These are phyloP conservation scores for Camellia granthamiana DNA, from an alignment of 148 eudicot species.

Conservation along the genomic window DNA sequence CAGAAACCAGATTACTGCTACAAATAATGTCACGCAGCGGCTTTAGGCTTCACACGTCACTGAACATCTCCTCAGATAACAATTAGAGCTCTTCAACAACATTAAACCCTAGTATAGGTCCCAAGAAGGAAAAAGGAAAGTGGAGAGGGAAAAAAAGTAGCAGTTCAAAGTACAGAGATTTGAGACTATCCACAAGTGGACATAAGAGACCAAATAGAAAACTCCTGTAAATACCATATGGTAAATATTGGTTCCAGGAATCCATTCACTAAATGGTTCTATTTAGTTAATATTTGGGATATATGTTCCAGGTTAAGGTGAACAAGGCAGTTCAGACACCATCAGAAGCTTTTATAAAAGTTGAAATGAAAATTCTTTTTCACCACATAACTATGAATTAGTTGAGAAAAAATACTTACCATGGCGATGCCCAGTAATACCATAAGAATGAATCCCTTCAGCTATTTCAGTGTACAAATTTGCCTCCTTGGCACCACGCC, in stretches of 20 bases:
- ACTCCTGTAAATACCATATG: neutral
- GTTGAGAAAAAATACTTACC: slow-evolving; percentile 43
- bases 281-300: neutral
- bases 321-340: neutral
- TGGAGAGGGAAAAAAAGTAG: neutral
- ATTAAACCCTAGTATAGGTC: neutral
- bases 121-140: neutral
- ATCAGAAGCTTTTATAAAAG: neutral
- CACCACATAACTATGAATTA: neutral
- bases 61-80: neutral
- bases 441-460: slow-evolving; percentile 94
- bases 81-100: neutral
- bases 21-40: neutral
- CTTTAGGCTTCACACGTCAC: neutral
- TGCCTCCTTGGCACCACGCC: slow-evolving; percentile 96
- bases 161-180: neutral
- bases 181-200: neutral
- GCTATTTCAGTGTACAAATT: slow-evolving; percentile 91
- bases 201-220: neutral
- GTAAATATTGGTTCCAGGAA: neutral
- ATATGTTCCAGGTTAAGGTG: neutral
- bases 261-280: slow-evolving; percentile 1
- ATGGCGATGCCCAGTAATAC: slow-evolving; percentile 91
- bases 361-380: neutral
- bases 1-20: slow-evolving; percentile 6